Percentiles rank a stretch among this genome's conserved stretches.
phyloP scores from a whole-genome alignment of 768 basidiomycete species.

The Pisolithus marmoratus region DNA sequence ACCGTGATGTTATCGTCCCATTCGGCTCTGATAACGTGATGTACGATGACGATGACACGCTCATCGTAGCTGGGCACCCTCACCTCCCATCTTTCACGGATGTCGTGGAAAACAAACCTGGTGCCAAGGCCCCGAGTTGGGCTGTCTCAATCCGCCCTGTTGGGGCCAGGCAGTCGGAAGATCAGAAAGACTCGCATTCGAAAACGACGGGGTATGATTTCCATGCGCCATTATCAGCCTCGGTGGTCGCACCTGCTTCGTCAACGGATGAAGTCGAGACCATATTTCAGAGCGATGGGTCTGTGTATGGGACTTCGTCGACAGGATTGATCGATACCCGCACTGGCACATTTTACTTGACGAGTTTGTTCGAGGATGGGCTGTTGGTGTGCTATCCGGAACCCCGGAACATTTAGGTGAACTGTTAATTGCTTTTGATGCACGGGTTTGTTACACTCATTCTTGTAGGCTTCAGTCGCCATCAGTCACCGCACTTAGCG shows the following conservation, averaged over 20 bases:
- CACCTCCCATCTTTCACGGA: slow-evolving; percentile 48
- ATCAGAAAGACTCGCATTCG: not conserved
- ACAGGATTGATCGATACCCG: slow-evolving; percentile 48
- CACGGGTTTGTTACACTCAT: no score
- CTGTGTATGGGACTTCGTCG: slow-evolving; percentile 47
- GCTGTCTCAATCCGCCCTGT: slow-evolving; percentile 38
- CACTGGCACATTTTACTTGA: slow-evolving; percentile 45
- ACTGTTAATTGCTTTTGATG: no score
- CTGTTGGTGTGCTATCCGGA: slow-evolving; percentile 43
- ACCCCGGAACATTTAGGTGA: slow-evolving; percentile 29
- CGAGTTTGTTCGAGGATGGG: slow-evolving; percentile 55
- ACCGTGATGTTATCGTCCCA: slow-evolving; percentile 42
- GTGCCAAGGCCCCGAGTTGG: slow-evolving; percentile 51
- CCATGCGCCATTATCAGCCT: slow-evolving; percentile 44
- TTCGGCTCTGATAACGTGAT: slow-evolving; percentile 59
- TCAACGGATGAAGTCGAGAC: slow-evolving; percentile 45
- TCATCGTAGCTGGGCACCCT: slow-evolving; percentile 65
- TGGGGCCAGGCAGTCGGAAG: not conserved
- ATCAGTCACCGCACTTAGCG: no score
- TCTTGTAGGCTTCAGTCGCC: no score
- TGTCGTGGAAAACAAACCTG: slow-evolving; percentile 41
- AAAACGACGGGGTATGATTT: slow-evolving; percentile 29
- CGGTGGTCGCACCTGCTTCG: slow-evolving; percentile 32
- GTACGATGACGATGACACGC: slow-evolving; percentile 40
- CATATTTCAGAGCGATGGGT: slow-evolving; percentile 69